phyloP scores from a whole-genome alignment of 306 rosid genomes.

The Cercis canadensis region DNA sequence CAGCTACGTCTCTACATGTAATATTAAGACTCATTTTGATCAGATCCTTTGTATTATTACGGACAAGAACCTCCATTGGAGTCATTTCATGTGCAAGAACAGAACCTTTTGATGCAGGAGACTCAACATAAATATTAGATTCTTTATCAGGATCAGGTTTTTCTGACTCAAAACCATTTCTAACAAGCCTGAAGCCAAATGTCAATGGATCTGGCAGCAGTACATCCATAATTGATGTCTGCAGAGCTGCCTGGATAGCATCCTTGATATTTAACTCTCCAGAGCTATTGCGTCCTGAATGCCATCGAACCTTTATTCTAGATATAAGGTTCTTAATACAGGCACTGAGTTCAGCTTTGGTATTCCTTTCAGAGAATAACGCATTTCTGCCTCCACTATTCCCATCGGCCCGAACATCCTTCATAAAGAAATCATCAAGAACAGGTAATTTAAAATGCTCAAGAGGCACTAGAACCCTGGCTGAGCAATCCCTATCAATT shows the following conservation, averaged over 20 bases:
- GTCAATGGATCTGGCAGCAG: conserved; percentile 96
- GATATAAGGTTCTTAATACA: conserved; percentile 90
- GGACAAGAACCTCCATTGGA: conserved; percentile 86
- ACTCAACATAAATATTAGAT: conserved; percentile 33
- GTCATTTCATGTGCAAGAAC: conserved; percentile 86
- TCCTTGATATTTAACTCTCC: conserved; percentile 93
- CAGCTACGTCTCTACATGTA: conserved; percentile 92
- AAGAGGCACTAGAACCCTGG: conserved; percentile 91
- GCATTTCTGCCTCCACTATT: conserved; percentile 51
- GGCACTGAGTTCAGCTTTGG: conserved; percentile 86
- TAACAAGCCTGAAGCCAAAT: conserved; percentile 79
- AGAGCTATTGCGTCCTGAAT: conserved; percentile 81
- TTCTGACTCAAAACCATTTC: conserved; percentile 46
- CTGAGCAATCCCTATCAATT: conserved; percentile 90
- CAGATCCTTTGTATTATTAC: conserved; percentile 87
- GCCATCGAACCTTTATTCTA: conserved; percentile 89
- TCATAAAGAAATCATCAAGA: conserved; percentile 86
- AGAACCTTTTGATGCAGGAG: conserved; percentile 62
- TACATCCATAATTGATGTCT: conserved; percentile 89
- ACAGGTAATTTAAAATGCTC: conserved; percentile 91
- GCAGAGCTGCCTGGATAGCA: conserved; percentile 92
- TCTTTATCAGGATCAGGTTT: conserved; percentile 35
- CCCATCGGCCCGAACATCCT: conserved; percentile 63
- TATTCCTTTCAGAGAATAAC: conserved; percentile 76
- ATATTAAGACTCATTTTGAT: conserved; percentile 83